Percentiles rank a stretch among this genome's conserved stretches.
These are phyloP conservation scores for Stephania cephalantha DNA, from an alignment of 164 flowering plant species.

Conservation along the genomic window DNA sequence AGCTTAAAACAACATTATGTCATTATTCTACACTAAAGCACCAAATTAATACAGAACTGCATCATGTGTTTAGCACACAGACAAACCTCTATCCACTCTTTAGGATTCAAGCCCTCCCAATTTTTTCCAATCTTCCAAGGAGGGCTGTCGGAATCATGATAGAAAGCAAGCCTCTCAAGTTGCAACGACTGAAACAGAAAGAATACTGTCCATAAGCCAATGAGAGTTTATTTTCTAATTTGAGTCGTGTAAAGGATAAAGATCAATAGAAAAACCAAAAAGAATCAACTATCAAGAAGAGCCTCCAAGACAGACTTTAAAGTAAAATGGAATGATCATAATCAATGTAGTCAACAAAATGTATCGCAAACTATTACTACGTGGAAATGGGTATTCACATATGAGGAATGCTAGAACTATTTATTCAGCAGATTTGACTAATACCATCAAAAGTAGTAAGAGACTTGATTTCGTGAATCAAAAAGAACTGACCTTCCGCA, in stretches of 20 bases:
- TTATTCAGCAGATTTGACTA: background rate
- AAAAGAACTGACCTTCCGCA: constrained; percentile 65
- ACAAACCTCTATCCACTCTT: constrained; percentile 94
- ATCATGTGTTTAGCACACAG: background rate
- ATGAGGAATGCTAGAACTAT: background rate
- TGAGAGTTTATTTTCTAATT: background rate
- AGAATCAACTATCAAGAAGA: background rate
- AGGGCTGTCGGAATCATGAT: constrained; percentile 73
- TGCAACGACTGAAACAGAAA: constrained; percentile 62
- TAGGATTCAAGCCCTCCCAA: constrained; percentile 89
- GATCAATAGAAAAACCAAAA: background rate
- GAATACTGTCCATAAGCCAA: constrained; percentile 7
- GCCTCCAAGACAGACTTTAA: background rate
- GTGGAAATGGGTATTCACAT: too few relatives aligned
- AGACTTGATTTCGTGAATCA: background rate
- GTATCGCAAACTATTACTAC: too few relatives aligned
- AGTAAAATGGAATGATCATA: background rate
- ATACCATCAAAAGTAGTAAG: background rate
- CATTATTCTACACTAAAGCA: background rate
- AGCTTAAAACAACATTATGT: background rate
- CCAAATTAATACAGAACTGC: background rate
- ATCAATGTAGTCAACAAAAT: background rate
- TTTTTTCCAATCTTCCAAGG: constrained; percentile 77
- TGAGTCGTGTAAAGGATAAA: background rate
- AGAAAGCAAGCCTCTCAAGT: constrained; percentile 94